phyloP scores from a whole-genome alignment of 2,329 filamentous ascomycete genomes.

The Penicillium sp. region DNA sequence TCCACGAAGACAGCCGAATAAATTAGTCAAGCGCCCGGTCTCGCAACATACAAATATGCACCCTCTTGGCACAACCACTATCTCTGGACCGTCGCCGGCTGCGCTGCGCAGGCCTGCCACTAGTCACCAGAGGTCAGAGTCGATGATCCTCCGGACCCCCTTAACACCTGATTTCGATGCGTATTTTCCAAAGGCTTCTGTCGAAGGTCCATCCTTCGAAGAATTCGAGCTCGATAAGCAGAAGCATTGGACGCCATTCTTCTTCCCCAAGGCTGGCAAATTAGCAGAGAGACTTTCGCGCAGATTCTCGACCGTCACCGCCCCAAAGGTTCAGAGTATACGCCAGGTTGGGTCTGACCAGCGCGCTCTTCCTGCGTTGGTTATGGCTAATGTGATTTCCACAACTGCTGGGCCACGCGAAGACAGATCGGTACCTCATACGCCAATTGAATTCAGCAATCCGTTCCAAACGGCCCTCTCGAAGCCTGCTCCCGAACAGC shows the following conservation, averaged over 20 bases:
- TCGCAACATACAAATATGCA: slow-evolving; percentile 51
- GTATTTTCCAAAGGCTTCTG: slow-evolving; percentile 14
- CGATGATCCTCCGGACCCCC: slow-evolving; percentile 48
- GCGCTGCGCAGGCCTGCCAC: slow-evolving; percentile 60
- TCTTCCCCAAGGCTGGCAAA: slow-evolving; percentile 30
- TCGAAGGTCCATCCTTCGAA: slow-evolving; percentile 6
- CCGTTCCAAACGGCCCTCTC: slow-evolving; percentile 27
- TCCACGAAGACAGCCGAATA: slow-evolving; percentile 51
- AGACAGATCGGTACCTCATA: slow-evolving; percentile 20
- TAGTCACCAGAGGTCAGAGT: slow-evolving; percentile 60
- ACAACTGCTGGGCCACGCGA: slow-evolving; percentile 22
- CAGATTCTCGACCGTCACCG: slow-evolving; percentile 40
- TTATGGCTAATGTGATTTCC: slow-evolving; percentile 45
- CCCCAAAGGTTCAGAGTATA: slow-evolving; percentile 35
- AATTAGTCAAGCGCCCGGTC: slow-evolving; percentile 60
- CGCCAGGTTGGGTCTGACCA: slow-evolving; percentile 47
- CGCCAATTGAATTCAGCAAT: slow-evolving; percentile 32
- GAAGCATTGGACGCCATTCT: slow-evolving; percentile 41
- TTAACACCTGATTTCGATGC: slow-evolving; percentile 31
- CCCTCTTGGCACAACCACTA: slow-evolving; percentile 29
- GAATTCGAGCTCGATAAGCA: slow-evolving; percentile 16
- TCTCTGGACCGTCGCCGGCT: slow-evolving; percentile 42
- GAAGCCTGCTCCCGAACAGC: slow-evolving; percentile 1
- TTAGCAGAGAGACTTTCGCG: slow-evolving; percentile 37
- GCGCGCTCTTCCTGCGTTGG: slow-evolving; percentile 48